phyloP scores from a whole-genome alignment of 352 stramenopile species.

The Pythium phragmitis region DNA sequence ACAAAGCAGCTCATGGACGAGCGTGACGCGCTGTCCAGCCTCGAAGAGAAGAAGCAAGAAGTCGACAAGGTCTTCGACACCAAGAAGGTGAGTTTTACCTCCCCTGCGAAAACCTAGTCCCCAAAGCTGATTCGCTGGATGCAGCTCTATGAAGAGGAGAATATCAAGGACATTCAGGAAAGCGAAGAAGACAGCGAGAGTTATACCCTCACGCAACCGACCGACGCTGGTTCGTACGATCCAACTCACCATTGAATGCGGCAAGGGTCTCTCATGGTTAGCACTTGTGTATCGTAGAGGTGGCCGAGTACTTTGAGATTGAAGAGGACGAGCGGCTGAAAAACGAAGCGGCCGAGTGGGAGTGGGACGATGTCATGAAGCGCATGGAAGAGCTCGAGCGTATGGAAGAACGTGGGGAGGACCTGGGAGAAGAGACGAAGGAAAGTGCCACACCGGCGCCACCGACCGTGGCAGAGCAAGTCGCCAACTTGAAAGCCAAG shows the following conservation, averaged over 20 bases:
- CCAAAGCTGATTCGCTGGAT: background rate
- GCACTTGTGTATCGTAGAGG: constrained; percentile 37
- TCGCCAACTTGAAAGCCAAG: constrained; percentile 61
- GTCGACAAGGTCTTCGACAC: constrained; percentile 63
- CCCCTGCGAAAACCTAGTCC: background rate
- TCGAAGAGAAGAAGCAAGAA: constrained; percentile 66
- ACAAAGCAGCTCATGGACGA: constrained; percentile 49
- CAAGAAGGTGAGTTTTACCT: constrained; percentile 44
- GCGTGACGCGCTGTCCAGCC: constrained; percentile 42
- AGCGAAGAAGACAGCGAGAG: constrained; percentile 75
- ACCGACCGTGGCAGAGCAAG: constrained; percentile 31
- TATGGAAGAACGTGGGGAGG: constrained; percentile 47
- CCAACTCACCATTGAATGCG: background rate
- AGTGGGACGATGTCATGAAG: constrained; percentile 87
- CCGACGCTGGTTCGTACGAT: constrained; percentile 45
- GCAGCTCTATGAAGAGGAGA: constrained; percentile 79
- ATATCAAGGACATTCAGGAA: constrained; percentile 86
- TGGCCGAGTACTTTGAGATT: constrained; percentile 82
- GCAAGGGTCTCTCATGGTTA: background rate
- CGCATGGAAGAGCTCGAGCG: constrained; percentile 82
- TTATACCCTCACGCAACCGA: constrained; percentile 36
- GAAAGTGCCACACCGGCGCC: constrained; percentile 22
- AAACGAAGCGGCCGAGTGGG: constrained; percentile 63
- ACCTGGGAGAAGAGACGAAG: constrained; percentile 33
- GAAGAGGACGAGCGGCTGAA: constrained; percentile 75